Percentiles rank a stretch among this genome's conserved stretches.
phyloP scores from a whole-genome alignment of 1,284 basidiomycete genomes.

The Mycena citricolor region DNA sequence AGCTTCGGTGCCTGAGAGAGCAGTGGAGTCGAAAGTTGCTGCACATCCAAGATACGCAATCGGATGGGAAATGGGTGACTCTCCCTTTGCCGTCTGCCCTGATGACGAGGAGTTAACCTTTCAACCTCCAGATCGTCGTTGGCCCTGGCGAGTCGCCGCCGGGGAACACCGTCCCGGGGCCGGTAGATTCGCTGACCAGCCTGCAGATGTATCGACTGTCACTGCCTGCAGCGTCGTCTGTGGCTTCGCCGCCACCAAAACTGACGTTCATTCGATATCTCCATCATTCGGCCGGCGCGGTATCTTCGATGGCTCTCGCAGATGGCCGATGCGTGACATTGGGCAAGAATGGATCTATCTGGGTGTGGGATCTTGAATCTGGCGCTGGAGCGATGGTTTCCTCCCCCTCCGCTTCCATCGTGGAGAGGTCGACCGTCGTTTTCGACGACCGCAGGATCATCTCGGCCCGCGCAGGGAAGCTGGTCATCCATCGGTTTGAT shows the following conservation, averaged over 20 bases:
- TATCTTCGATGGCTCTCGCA: constrained; percentile 67
- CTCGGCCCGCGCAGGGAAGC: constrained; percentile 48
- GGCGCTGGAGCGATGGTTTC: constrained; percentile 63
- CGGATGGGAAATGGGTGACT: constrained; percentile 73
- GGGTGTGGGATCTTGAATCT: constrained; percentile 81
- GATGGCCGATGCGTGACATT: constrained; percentile 79
- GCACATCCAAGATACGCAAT: constrained; percentile 66
- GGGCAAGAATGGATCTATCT: constrained; percentile 66
- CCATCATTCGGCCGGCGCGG: constrained; percentile 63
- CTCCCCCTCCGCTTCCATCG: constrained; percentile 25
- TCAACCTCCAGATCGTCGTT: constrained; percentile 55
- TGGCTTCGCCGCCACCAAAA: constrained; percentile 52
- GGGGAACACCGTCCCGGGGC: constrained; percentile 22
- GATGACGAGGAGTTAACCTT: neutral
- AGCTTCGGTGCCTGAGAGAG: constrained; percentile 60
- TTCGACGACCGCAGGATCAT: constrained; percentile 77
- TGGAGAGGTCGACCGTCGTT: constrained; percentile 47
- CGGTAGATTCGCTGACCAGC: constrained; percentile 43
- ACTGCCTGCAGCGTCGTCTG: constrained; percentile 51
- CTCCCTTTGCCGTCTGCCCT: constrained; percentile 26
- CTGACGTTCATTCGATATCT: constrained; percentile 71
- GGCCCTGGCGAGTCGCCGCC: constrained; percentile 51
- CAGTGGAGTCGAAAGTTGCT: constrained; percentile 75
- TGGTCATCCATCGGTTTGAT: constrained; percentile 69
- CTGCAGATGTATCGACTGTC: constrained; percentile 74